These are phyloP conservation scores for Elaeis guineensis DNA, from an alignment of 176 grass and related monocot genomes.

Conservation along the genomic window DNA sequence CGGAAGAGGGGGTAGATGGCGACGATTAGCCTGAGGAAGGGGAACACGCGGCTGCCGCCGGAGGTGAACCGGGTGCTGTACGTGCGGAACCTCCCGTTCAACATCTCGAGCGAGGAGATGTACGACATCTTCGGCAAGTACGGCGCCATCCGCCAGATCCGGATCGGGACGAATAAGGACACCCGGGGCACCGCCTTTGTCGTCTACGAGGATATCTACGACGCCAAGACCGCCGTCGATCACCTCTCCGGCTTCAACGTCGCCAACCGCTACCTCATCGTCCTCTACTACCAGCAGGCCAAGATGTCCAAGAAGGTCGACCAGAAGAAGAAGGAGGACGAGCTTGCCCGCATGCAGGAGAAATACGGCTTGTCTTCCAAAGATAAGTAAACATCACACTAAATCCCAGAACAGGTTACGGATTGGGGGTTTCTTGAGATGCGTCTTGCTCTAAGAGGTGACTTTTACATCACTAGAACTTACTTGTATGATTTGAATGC, in stretches of 20 bases:
- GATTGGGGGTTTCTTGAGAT: no score
- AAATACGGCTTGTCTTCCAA: conserved; percentile 65
- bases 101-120: conserved; percentile 99
- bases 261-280: conserved; percentile 97
- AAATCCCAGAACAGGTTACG: background rate
- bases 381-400: conserved; percentile 30
- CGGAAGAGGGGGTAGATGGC: conserved; percentile 29
- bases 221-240: conserved; percentile 99
- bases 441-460: no score
- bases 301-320: conserved; percentile 97
- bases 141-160: conserved; percentile 97
- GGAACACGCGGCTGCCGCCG: conserved; percentile 79
- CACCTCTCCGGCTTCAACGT: conserved; percentile 99
- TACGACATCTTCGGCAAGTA: conserved; percentile 99
- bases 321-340: conserved; percentile 92
- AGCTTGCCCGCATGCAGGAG: conserved; percentile 81
- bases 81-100: conserved; percentile 98
- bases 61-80: conserved; percentile 95
- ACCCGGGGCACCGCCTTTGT: conserved; percentile 93
- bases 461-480: no score
- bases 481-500: no score
- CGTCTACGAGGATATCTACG: conserved; percentile 99
- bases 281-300: conserved; percentile 92
- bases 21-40: conserved; percentile 68
- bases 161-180: conserved; percentile 84